Percentiles rank a stretch among this genome's conserved stretches.
phyloP scores from a whole-genome alignment of 805 yeast species.

The Metschnikowia borealis region DNA sequence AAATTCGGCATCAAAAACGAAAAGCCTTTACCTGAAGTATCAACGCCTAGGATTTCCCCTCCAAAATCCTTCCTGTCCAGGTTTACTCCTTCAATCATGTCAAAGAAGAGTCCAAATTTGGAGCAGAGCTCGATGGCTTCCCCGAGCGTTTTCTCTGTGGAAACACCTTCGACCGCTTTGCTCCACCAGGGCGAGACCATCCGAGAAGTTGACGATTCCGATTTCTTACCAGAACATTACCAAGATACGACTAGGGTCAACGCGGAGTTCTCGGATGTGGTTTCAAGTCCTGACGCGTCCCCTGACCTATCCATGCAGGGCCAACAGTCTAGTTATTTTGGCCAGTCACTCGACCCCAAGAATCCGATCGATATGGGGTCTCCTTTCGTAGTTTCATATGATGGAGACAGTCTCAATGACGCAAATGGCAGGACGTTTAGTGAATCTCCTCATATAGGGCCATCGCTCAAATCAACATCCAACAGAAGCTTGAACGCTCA shows the following conservation, averaged over 20 bases:
- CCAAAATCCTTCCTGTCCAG: neutral
- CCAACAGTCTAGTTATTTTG: slow-evolving; percentile 1
- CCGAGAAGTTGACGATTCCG: slow-evolving; percentile 19
- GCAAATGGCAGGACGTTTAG: neutral
- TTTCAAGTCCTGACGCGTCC: neutral
- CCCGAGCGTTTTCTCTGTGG: slow-evolving; percentile 7
- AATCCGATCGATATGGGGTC: slow-evolving; percentile 23
- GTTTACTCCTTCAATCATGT: neutral
- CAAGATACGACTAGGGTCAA: slow-evolving; percentile 7
- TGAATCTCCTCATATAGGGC: neutral
- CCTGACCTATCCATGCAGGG: neutral
- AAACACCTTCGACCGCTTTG: slow-evolving; percentile 8
- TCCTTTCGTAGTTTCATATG: slow-evolving; percentile 28
- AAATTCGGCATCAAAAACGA: neutral
- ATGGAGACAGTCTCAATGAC: slow-evolving; percentile 1
- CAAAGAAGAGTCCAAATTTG: neutral
- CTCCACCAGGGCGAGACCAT: slow-evolving; percentile 14
- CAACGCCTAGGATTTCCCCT: neutral
- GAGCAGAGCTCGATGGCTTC: neutral
- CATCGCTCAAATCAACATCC: neutral
- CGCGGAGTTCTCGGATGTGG: neutral
- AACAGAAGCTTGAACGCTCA: slow-evolving; percentile 18
- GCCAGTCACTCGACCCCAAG: slow-evolving; percentile 12
- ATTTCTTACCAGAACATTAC: slow-evolving; percentile 13
- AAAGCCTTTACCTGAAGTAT: neutral